phyloP scores from a whole-genome alignment of 306 rosid species.

The Cicer bijugum region DNA sequence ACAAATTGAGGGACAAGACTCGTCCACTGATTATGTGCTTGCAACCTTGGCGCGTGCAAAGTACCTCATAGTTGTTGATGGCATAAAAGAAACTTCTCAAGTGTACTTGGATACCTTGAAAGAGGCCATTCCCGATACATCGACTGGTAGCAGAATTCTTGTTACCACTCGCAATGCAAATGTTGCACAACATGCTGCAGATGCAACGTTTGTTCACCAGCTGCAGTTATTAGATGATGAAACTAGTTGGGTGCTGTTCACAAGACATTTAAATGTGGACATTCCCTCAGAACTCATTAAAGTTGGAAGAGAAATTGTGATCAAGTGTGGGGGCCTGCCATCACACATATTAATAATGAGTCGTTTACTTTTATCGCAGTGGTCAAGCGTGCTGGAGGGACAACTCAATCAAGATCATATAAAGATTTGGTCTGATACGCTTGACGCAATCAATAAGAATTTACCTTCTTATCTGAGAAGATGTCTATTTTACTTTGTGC shows the following conservation, averaged over 20 bases:
- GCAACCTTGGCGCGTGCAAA: not conserved
- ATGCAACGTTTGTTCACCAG: not conserved
- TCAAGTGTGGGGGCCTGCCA: conserved; percentile 46
- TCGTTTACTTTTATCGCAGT: not conserved
- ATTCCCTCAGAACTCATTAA: not conserved
- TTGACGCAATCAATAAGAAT: not conserved
- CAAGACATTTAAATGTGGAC: not conserved
- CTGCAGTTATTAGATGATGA: conserved; percentile 40
- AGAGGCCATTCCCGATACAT: not conserved
- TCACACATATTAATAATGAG: conserved; percentile 1
- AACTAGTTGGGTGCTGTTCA: conserved; percentile 33
- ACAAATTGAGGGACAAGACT: not conserved
- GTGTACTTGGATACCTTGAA: not conserved
- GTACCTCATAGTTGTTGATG: conserved; percentile 43
- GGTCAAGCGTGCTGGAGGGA: not conserved
- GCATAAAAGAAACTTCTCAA: conserved; percentile 5
- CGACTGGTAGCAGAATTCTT: conserved; percentile 24
- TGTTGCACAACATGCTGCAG: not conserved
- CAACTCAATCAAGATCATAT: not conserved
- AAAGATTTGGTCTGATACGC: not conserved
- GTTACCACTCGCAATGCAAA: conserved; percentile 27
- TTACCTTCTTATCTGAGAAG: not conserved
- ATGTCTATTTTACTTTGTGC: conserved; percentile 25
- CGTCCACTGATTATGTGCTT: not conserved
- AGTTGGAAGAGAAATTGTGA: not conserved